Evolutionary conservation across 202 grass and related monocot genomes (phyloP).

Genomic region (Dendrocalamus latiflorus): DNA sequence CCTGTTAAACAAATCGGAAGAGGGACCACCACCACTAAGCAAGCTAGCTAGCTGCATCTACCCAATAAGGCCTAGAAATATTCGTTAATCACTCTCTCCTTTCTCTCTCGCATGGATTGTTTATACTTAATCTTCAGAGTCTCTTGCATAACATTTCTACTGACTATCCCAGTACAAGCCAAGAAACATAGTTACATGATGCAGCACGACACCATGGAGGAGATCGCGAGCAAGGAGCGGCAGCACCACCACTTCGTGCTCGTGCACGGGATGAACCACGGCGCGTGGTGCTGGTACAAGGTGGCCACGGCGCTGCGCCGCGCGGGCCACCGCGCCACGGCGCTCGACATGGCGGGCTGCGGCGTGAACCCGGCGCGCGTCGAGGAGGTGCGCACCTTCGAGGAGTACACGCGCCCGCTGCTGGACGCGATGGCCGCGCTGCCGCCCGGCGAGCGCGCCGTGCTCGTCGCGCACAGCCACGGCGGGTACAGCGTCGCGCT

Average conservation of each 20-base stretch:
- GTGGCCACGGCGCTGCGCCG: conserved; percentile 19
- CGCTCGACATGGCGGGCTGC: conserved; percentile 40
- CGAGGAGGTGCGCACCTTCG: conserved; percentile 37
- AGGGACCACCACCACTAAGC: too few relatives aligned
- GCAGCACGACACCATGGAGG: not conserved
- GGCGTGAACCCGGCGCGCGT: conserved; percentile 17
- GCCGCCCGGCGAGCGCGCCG: conserved; percentile 13
- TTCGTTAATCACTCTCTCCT: too few relatives aligned
- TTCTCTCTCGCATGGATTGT: not conserved
- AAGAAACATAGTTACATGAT: not conserved
- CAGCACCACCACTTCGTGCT: conserved; percentile 30
- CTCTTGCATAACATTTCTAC: not conserved
- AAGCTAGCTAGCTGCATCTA: too few relatives aligned
- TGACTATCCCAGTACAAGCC: not conserved
- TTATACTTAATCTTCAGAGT: not conserved
- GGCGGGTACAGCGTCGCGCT: conserved; percentile 28
- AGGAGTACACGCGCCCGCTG: conserved; percentile 49
- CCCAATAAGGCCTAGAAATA: not conserved
- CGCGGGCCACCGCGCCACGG: conserved; percentile 41
- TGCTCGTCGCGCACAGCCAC: conserved; percentile 56
- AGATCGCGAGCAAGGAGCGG: too few relatives aligned
- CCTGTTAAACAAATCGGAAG: too few relatives aligned
- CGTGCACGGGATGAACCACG: conserved; percentile 56
- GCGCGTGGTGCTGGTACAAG: conserved; percentile 67
- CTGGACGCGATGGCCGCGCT: conserved; percentile 35